These are phyloP conservation scores for Exophiala viscosa DNA, from an alignment of 2,329 filamentous ascomycete species.

Conservation along the genomic window DNA sequence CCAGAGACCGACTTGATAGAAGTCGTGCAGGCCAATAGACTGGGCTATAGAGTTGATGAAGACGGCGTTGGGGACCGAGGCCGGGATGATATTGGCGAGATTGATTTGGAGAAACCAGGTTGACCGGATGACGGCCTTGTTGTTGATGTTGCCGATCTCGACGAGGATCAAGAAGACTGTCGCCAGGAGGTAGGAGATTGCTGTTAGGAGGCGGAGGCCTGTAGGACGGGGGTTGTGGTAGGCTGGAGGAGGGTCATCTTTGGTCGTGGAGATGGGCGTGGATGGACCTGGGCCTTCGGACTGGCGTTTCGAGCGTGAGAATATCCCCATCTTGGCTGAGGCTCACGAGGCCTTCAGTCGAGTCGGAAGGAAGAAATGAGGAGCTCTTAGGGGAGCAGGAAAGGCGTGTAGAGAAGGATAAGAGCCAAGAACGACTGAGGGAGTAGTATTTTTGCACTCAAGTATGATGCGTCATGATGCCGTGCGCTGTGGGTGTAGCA, in stretches of 20 bases:
- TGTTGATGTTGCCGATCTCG: constrained; percentile 69
- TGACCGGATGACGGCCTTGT: constrained; percentile 58
- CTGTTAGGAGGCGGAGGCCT: constrained; percentile 59
- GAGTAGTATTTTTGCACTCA: too few species aligned
- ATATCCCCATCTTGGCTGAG: constrained; percentile 4
- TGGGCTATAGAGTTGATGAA: constrained; percentile 85
- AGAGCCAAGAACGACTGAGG: too few species aligned
- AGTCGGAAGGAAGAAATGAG: too few species aligned
- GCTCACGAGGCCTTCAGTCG: neutral
- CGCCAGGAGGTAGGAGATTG: constrained; percentile 67
- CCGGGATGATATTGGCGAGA: constrained; percentile 74
- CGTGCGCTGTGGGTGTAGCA: too few species aligned
- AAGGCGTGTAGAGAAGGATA: too few species aligned
- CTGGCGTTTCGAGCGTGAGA: constrained; percentile 8
- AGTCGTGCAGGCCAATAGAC: constrained; percentile 83
- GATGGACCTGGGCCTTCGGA: neutral
- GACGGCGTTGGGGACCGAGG: constrained; percentile 64
- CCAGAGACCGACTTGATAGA: constrained; percentile 91
- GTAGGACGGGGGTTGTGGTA: constrained; percentile 34
- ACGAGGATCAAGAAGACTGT: constrained; percentile 78
- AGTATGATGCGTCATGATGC: too few species aligned
- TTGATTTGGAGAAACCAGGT: constrained; percentile 85
- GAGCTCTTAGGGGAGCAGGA: too few species aligned
- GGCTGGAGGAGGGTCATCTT: constrained; percentile 18
- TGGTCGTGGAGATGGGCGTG: neutral